A percentile compares a stretch with the other conserved stretches of the same genome.
phyloP scores from a whole-genome alignment of 2,329 filamentous ascomycete species.

The Sarocladium oryzae region DNA sequence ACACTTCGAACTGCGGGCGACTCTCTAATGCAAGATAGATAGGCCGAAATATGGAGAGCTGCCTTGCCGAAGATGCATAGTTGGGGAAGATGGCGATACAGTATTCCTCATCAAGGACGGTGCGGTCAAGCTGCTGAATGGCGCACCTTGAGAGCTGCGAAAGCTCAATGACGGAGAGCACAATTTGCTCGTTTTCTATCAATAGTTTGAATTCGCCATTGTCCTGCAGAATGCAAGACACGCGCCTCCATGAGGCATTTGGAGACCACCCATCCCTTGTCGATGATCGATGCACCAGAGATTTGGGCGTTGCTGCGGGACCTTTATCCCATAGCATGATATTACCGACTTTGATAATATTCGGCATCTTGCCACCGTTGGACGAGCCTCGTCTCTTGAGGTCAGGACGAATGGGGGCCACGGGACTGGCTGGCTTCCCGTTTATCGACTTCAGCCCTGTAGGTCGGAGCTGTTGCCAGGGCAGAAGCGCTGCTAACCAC shows the following conservation, averaged over 20 bases:
- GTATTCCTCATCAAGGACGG: slow-evolving; percentile 85
- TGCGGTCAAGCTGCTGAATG: slow-evolving; percentile 82
- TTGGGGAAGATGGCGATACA: slow-evolving; percentile 95
- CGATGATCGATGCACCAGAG: slow-evolving; percentile 51
- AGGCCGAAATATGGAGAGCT: slow-evolving; percentile 73
- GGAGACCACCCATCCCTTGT: slow-evolving; percentile 48
- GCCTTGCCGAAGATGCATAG: slow-evolving; percentile 69
- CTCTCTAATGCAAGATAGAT: slow-evolving; percentile 85
- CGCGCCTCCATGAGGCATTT: slow-evolving; percentile 68
- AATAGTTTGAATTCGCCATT: slow-evolving; percentile 91
- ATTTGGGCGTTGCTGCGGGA: slow-evolving; percentile 44
- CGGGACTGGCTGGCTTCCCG: slow-evolving; percentile 27
- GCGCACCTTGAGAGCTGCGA: slow-evolving; percentile 84
- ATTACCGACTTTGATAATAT: slow-evolving; percentile 93
- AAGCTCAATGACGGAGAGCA: slow-evolving; percentile 78
- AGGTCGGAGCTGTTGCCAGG: slow-evolving; percentile 69
- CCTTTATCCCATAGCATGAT: slow-evolving; percentile 88
- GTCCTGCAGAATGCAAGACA: slow-evolving; percentile 90
- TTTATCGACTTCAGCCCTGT: slow-evolving; percentile 47
- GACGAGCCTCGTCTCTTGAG: slow-evolving; percentile 34
- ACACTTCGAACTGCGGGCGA: slow-evolving; percentile 89
- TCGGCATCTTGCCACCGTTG: slow-evolving; percentile 35
- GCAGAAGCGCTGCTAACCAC: slow-evolving; percentile 74
- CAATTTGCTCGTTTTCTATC: slow-evolving; percentile 73
- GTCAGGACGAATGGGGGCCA: slow-evolving; percentile 33